Conservation (phyloP, 108 stramenopile genomes). For the Nitzschia sp. region DNA sequence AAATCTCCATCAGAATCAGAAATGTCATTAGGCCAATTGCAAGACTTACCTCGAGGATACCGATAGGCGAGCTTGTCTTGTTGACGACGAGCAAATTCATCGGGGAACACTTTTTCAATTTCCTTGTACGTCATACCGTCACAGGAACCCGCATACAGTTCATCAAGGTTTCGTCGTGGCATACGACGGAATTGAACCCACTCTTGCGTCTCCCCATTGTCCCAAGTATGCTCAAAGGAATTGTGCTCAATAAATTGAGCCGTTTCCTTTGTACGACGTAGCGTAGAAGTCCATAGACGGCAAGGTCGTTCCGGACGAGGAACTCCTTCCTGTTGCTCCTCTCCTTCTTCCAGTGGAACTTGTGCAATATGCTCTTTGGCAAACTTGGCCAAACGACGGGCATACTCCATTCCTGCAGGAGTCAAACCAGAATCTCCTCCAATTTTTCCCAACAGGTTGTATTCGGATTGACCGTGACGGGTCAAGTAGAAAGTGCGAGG, state of each 20-base stretch:
- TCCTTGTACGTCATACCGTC: conserved; percentile 95
- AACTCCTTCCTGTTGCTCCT: conserved; percentile 23
- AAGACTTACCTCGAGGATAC: conserved; percentile 76
- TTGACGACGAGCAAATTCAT: conserved; percentile 90
- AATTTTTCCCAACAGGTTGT: conserved; percentile 96
- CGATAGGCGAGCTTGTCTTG: conserved; percentile 92
- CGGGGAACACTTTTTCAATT: conserved; percentile 91
- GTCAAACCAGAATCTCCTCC: conserved; percentile 97
- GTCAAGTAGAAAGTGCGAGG: conserved; percentile 92
- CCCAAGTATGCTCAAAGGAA: conserved; percentile 55
- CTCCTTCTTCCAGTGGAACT: neutral
- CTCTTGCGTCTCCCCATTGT: conserved; percentile 74
- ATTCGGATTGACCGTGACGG: conserved; percentile 97
- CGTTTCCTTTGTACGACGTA: conserved; percentile 95
- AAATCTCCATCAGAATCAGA: neutral
- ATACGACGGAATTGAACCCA: conserved; percentile 87
- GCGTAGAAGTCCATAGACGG: conserved; percentile 94
- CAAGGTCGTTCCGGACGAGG: conserved; percentile 52
- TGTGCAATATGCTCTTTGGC: conserved; percentile 75
- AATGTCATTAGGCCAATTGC: too few species aligned
- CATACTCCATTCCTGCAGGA: conserved; percentile 87
- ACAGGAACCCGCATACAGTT: conserved; percentile 92
- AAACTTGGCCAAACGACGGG: conserved; percentile 86
- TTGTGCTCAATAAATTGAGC: conserved; percentile 86
- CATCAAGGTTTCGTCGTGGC: conserved; percentile 87